Base-by-base conservation (phyloP, 768 basidiomycete species). In the Gymnopilus junonius region DNA sequence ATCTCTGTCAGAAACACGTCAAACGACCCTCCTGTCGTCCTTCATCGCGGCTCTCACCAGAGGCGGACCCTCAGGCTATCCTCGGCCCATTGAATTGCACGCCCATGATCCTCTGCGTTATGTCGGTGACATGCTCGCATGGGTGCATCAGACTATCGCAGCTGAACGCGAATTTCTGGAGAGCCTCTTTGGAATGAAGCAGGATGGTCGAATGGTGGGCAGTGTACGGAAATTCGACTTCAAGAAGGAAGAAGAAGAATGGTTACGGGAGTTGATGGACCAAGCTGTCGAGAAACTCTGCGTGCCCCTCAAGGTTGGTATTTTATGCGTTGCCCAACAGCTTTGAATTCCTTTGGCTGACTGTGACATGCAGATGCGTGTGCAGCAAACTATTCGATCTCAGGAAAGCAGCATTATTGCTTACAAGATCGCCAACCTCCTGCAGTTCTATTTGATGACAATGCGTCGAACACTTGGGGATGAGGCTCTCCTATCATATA, bases 81-180 rank as follows among this genome's bases (percentile, higher is more conserved):
- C 96, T 11, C 86, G 96, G 5, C 94, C 97, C 0, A 99, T 99
- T 65, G 97, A 99, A 73, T 82, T 99, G 3, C 97, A 99, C 71
- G 97, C 97, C 0, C 97, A 99, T 69, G 97, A 99, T 73, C 97
- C 97, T 0, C 84, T 95, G 67, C 88, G 97, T 32, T 99, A 99
- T 72, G 88, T 97, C 14, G 97, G 97, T 14, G 97, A 99, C 76
- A 99, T 99, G 93, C 87, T 99, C 8, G 97, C n/a, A 0, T 98
- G 97, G 97, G 89, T 98, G 0, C 97, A 99, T 75, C 97, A 99
- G 65, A 86, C 91, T 0, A 94, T 97, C 63, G 97, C 97, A 0
- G 92, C 92, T 1, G 97, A 99, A 71, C 90, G 90, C 45, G 97
- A 99, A 77, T 95, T 96, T 69, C 82, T 99, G 21, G 95, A 98